Conservation (phyloP, 495 filamentous ascomycete genomes). For the Tuber indicum region DNA sequence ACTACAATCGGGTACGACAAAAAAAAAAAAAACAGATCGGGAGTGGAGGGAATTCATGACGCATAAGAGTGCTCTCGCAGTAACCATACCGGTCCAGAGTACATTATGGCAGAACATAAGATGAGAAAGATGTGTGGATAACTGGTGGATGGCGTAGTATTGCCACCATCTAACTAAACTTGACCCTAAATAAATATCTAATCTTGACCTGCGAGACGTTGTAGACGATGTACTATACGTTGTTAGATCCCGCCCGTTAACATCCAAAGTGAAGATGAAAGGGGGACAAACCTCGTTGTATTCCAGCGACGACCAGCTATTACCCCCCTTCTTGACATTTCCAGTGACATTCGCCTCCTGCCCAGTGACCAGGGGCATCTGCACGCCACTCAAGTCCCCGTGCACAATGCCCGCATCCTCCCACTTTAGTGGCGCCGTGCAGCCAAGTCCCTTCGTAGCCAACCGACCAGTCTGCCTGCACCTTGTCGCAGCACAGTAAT, state of each 20-base stretch:
- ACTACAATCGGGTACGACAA: neutral
- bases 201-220: slow-evolving; percentile 70
- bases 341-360: slow-evolving; percentile 24
- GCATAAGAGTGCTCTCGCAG: neutral
- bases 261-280: neutral
- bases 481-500: slow-evolving; percentile 57
- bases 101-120: neutral
- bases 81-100: neutral
- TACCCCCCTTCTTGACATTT: slow-evolving; percentile 4
- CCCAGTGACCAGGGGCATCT: slow-evolving; percentile 47
- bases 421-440: slow-evolving; percentile 58
- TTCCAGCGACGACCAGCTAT: slow-evolving; percentile 43
- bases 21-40: neutral
- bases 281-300: slow-evolving; percentile 52
- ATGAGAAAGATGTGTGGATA: neutral
- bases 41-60: neutral
- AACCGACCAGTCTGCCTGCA: slow-evolving; percentile 55
- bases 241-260: slow-evolving; percentile 7
- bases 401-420: slow-evolving; percentile 66
- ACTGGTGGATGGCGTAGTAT: neutral
- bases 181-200: slow-evolving; percentile 67
- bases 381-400: slow-evolving; percentile 56
- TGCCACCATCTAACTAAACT: slow-evolving; percentile 42
- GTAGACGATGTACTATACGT: slow-evolving; percentile 63
- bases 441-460: slow-evolving; percentile 63